Percentiles rank a stretch among this genome's conserved stretches.
Evolutionary conservation across 208 protist species (phyloP).

Genomic region (Leishmania braziliensis): DNA sequence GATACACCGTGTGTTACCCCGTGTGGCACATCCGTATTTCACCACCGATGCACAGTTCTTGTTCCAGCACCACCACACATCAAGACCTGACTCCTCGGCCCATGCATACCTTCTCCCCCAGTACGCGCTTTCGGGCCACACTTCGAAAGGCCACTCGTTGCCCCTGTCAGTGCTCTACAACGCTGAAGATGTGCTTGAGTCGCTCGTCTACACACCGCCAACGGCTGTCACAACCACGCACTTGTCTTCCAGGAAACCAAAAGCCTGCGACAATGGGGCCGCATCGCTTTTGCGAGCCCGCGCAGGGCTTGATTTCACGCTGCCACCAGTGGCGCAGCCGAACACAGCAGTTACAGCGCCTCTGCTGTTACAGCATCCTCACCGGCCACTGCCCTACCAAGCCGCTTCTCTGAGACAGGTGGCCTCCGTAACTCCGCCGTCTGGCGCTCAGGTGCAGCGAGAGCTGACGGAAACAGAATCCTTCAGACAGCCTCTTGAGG

Average conservation of each 20-base stretch:
- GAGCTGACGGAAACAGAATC: background rate
- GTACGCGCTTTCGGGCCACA: background rate
- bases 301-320: background rate
- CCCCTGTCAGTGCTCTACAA: background rate
- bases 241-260: too few relatives aligned
- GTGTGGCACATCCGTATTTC: conserved; percentile 24
- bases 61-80: background rate
- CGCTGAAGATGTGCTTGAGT: background rate
- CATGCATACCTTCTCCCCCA: background rate
- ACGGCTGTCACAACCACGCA: background rate
- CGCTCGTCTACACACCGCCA: too few relatives aligned
- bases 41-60: background rate
- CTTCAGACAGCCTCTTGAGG: background rate
- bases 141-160: too few relatives aligned
- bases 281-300: background rate
- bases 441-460: background rate
- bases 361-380: background rate
- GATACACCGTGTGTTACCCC: conserved; percentile 27
- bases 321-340: background rate
- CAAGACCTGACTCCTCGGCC: background rate
- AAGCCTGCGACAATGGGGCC: background rate
- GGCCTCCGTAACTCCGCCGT: background rate
- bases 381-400: background rate
- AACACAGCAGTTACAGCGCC: background rate
- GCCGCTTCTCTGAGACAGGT: background rate